Conservation (phyloP, 2,329 filamentous ascomycete species). For the Samsoniella hepiali region DNA sequence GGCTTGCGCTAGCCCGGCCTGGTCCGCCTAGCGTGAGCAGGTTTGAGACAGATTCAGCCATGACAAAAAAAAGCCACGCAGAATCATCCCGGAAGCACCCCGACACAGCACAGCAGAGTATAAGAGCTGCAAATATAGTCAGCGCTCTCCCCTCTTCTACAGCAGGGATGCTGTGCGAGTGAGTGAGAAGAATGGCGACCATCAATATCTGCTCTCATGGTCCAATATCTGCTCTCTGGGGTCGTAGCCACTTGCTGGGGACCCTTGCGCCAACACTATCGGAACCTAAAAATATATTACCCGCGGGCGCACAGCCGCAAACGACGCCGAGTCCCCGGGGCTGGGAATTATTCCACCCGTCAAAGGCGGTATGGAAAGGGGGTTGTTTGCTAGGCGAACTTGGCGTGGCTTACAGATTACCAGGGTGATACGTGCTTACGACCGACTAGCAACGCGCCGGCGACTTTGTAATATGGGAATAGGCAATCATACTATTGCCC, state of each 20-base stretch:
- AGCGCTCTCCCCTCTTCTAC: neutral
- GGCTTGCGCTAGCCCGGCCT: neutral
- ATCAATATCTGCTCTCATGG: no score
- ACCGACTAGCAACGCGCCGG: no score
- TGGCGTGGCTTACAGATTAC: neutral
- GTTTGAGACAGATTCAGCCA: slow-evolving; percentile 9
- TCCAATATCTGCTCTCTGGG: no score
- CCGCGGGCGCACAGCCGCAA: no score
- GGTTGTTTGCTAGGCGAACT: neutral
- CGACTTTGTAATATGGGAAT: neutral
- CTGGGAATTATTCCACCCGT: no score
- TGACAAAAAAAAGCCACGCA: neutral
- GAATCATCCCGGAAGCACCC: neutral
- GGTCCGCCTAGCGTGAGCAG: slow-evolving; percentile 5
- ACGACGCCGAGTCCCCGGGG: no score
- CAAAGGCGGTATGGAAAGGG: neutral
- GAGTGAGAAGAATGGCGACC: no score
- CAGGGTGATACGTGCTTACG: neutral
- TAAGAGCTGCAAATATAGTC: neutral
- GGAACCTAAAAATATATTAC: no score
- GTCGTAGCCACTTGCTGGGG: no score
- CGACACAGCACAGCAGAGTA: neutral
- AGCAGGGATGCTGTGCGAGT: no score
- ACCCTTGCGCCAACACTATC: no score
- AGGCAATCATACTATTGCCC: neutral